These are phyloP conservation scores for Trametes cubensis DNA, from an alignment of 768 basidiomycete genomes.

Conservation along the genomic window DNA sequence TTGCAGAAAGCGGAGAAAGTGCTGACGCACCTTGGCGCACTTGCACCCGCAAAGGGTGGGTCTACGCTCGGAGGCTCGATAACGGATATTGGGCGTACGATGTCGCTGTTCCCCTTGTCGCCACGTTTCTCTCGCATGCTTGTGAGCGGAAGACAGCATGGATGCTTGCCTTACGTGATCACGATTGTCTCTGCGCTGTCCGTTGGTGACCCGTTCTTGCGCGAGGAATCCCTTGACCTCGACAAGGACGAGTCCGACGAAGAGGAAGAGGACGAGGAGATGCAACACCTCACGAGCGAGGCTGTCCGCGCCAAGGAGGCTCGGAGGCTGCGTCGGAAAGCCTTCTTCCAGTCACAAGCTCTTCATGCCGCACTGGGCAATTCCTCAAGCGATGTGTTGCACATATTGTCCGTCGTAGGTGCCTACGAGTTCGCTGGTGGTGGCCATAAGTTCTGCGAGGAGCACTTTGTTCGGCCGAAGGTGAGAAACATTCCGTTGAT, in stretches of 20 bases:
- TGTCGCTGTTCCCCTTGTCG: constrained; percentile 92
- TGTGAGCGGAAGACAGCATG: constrained; percentile 82
- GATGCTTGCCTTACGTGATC: constrained; percentile 89
- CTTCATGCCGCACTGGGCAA: constrained; percentile 79
- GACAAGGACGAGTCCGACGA: constrained; percentile 45
- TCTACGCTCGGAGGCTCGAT: constrained; percentile 58
- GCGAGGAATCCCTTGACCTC: constrained; percentile 65
- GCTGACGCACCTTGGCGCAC: constrained; percentile 81
- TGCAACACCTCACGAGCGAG: constrained; percentile 50
- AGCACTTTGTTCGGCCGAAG: constrained; percentile 90
- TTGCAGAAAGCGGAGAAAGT: constrained; percentile 82
- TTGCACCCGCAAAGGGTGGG: constrained; percentile 39
- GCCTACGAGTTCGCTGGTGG: constrained; percentile 94
- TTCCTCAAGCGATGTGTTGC: constrained; percentile 83
- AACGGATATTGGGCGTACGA: constrained; percentile 87
- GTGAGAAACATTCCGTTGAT: constrained; percentile 42
- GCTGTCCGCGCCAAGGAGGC: constrained; percentile 55
- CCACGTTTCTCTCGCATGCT: constrained; percentile 97
- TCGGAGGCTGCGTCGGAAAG: constrained; percentile 64
- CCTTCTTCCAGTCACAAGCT: constrained; percentile 82
- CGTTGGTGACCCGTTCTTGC: constrained; percentile 94
- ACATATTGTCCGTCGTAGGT: constrained; percentile 89
- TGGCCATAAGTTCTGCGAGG: constrained; percentile 75
- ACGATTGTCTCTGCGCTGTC: constrained; percentile 88
- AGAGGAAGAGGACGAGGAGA: constrained; percentile 39